Conservation (phyloP, 2,329 filamentous ascomycete species). For the Pseudopyrenochaeta lycopersici region DNA sequence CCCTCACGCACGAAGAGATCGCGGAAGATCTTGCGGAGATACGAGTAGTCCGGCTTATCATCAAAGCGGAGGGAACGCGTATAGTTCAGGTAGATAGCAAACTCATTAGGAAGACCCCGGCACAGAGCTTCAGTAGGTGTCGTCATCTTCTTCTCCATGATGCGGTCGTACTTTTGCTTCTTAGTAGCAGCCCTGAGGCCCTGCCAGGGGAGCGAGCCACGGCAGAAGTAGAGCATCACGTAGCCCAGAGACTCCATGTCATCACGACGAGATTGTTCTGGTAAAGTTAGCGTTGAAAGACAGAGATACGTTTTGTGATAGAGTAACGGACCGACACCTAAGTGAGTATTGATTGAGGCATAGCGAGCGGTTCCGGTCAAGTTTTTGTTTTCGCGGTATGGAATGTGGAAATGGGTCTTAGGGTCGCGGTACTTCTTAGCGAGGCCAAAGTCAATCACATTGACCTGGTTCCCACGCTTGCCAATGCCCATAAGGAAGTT, state of each 20-base stretch:
- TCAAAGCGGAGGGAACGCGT: conserved; percentile 98
- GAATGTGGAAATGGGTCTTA: conserved; percentile 99
- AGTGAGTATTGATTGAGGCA: conserved; percentile 97
- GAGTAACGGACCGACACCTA: conserved; percentile 95
- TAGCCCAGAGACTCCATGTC: conserved; percentile 99
- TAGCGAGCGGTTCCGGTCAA: conserved; percentile 98
- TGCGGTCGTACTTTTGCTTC: conserved; percentile 99
- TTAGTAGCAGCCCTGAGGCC: conserved; percentile 97
- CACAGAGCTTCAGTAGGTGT: conserved; percentile 98
- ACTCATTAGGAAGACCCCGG: conserved; percentile 99
- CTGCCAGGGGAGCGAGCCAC: conserved; percentile 98
- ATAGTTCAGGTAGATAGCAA: conserved; percentile 99
- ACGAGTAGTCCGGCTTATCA: conserved; percentile 99
- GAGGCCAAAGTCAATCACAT: conserved; percentile 98
- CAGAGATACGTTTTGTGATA: conserved; percentile 54
- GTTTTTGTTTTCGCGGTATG: conserved; percentile 99
- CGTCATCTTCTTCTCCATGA: conserved; percentile 99
- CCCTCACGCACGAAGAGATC: conserved; percentile 98
- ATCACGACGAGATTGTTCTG: conserved; percentile 97
- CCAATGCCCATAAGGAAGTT: conserved; percentile 99
- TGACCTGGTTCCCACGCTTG: conserved; percentile 99
- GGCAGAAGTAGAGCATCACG: conserved; percentile 99
- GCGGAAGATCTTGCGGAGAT: conserved; percentile 99
- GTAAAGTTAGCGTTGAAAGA: conserved; percentile 20
- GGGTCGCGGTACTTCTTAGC: conserved; percentile 99